phyloP scores from a whole-genome alignment of 768 basidiomycete genomes.

The Tulasnella sp. region DNA sequence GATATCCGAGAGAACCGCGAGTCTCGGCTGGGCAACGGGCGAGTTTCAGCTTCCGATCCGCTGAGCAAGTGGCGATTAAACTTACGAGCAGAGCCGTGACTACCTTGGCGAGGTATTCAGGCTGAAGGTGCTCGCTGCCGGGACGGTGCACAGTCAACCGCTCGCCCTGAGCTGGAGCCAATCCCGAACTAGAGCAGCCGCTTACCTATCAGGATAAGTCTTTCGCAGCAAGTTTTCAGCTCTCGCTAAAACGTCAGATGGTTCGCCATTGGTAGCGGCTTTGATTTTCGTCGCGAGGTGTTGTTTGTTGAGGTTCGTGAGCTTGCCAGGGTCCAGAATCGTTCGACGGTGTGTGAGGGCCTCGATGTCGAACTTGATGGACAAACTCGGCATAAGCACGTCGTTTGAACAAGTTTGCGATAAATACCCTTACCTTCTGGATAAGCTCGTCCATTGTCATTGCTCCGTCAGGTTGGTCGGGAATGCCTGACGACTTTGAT shows the following conservation, averaged over 20 bases:
- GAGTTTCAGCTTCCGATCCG: neutral
- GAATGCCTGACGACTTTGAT: constrained; percentile 36
- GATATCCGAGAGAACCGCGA: constrained; percentile 68
- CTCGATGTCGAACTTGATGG: constrained; percentile 43
- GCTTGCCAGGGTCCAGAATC: constrained; percentile 71
- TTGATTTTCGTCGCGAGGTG: constrained; percentile 62
- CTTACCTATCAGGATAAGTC: constrained; percentile 58
- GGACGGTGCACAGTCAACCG: neutral
- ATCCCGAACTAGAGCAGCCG: neutral
- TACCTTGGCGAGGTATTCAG: constrained; percentile 60
- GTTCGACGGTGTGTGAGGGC: constrained; percentile 77
- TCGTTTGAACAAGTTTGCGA: neutral
- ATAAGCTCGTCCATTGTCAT: constrained; percentile 57
- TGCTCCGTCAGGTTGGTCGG: constrained; percentile 45
- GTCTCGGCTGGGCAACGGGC: constrained; percentile 51
- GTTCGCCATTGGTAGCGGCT: constrained; percentile 46
- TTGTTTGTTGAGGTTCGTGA: constrained; percentile 85
- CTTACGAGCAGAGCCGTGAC: constrained; percentile 58
- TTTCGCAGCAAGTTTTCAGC: constrained; percentile 52
- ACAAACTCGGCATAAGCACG: neutral
- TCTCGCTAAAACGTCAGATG: constrained; percentile 52
- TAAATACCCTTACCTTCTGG: constrained; percentile 44
- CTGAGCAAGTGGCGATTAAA: neutral
- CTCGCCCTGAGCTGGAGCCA: neutral
- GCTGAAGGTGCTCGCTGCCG: constrained; percentile 46